Base-by-base conservation (phyloP, 139 green algal species). In the Chlamydomonas sp. region DNA sequence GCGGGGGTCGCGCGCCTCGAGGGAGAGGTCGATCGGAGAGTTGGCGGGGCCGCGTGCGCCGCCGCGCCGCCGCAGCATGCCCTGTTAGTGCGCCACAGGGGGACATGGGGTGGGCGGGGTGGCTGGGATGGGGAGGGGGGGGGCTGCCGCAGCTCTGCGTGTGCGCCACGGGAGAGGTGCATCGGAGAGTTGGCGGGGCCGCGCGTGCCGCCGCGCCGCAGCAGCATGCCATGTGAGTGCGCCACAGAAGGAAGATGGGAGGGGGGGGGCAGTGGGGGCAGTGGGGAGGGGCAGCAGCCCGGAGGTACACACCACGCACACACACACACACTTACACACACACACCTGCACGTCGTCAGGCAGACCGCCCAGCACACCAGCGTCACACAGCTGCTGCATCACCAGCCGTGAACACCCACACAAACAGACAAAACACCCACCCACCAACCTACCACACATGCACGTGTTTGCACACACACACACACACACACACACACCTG, bases 341-440 rank as follows among this genome's bases (percentile, higher is more conserved):
- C n/a, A n/a, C 29, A 54, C 75, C 35, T 84, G 78, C 29, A 85
- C 75, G 33, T 85, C 79, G 1, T 65, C 54, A 26, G 79, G 79
- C 33, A 85, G 67, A 0, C 61, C 73, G 26, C 79, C 73, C 5
- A 75, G n/a, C 79, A 85, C 82, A 31, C 79, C 77, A 57, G 78
- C 78, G 59, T 86, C 81, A 61, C 82, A 61, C 57, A 86, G 72
- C 65, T 86, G 76, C 74, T 83, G 76, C 74, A 86, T 67, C 22
- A 82, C 48, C 31, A 75, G 65, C 6, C 81, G 74, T 22, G 69
- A 81, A 60, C 49, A n/a, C n/a, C n/a, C n/a, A n/a, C n/a, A n/a
- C n/a, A n/a, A n/a, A n/a, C n/a, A n/a, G n/a, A n/a, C n/a, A n/a
- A n/a, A n/a, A n/a, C n/a, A n/a, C n/a, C n/a, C n/a, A n/a, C n/a